These are phyloP conservation scores for Penicillium sp. DNA, from an alignment of 2,329 filamentous ascomycete species.

Conservation along the genomic window DNA sequence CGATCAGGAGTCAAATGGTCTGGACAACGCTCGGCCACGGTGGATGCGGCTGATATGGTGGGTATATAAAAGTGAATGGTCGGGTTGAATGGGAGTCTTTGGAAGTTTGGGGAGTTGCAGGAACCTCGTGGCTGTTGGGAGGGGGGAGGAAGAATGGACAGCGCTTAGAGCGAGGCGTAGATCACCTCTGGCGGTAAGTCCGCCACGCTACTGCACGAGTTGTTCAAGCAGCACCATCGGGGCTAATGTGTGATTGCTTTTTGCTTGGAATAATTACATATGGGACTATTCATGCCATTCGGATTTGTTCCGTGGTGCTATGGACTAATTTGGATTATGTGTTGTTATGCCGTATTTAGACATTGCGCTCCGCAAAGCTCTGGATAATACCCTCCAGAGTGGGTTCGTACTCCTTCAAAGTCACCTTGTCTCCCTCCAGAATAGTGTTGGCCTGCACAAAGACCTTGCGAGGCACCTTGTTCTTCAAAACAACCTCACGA, in stretches of 20 bases:
- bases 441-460: slow-evolving; percentile 94
- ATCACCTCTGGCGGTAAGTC: slow-evolving; percentile 24
- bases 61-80: neutral
- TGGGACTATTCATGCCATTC: neutral
- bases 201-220: slow-evolving; percentile 8
- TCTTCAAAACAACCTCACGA: slow-evolving; percentile 64
- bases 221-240: too few relatives aligned
- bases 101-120: neutral
- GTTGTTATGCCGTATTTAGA: slow-evolving; percentile 31
- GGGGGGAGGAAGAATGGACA: slow-evolving; percentile 6
- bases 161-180: slow-evolving; percentile 23
- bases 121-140: slow-evolving; percentile 7
- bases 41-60: neutral
- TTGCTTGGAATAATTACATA: neutral
- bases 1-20: slow-evolving; percentile 20
- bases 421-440: slow-evolving; percentile 70
- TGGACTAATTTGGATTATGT: neutral
- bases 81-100: neutral
- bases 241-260: neutral
- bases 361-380: slow-evolving; percentile 70
- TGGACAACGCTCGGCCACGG: neutral
- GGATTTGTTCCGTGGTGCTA: neutral
- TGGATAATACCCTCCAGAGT: slow-evolving; percentile 79
- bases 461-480: slow-evolving; percentile 67
- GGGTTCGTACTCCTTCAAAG: slow-evolving; percentile 83